Base-by-base conservation (phyloP, 257 asterid genomes). In the Anisodus acutangulus region DNA sequence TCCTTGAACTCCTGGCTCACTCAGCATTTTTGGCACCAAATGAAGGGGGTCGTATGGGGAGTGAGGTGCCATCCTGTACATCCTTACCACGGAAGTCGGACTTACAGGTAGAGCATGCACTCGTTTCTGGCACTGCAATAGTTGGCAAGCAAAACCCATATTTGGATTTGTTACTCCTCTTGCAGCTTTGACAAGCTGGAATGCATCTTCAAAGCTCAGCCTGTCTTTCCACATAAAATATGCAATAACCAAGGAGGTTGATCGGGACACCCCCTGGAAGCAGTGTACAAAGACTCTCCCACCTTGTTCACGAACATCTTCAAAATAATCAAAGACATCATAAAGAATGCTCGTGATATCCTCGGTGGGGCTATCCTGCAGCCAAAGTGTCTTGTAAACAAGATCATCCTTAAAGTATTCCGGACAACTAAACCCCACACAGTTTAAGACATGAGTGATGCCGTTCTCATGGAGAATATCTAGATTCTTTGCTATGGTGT, bases 191-290 rank as follows among this genome's bases (percentile, higher is more conserved):
- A 94, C 99, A 31, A 84, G 91, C 89, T 93, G 95, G 76, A 94
- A 93, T 31, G 99, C 98, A 87, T 92, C 98, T 80, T 94, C 98
- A 51, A 96, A 94, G 86, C 92, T 92, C 83, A 87, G 88, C 68
- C 93, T 93, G 79, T 93, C 87, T 85, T 90, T 96, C 99, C 99
- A 96, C 99, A 96, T 96, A 53, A 96, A 94, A 86, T 96, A 94
- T 0, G 99, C 99, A 81, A 96, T 94, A 66, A 96, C 99, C 91
- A 96, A 87, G 1, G 99, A 96, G 58, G 98, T 92, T 64, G 99
- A 96, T 49, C 99, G 88, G 63, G 99, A 96, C 64, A 96, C 97
- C 19, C 99, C 99, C 74, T 93, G 95, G 83, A 95, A 93, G 85
- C 98, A 96, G 78, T 96, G 99, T 47, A 96, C 99, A 39, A 96